A percentile compares a stretch with the other conserved stretches of the same genome.
These are phyloP conservation scores for Trichoderma hamatum DNA, from an alignment of 2,329 filamentous ascomycete species.

Conservation along the genomic window DNA sequence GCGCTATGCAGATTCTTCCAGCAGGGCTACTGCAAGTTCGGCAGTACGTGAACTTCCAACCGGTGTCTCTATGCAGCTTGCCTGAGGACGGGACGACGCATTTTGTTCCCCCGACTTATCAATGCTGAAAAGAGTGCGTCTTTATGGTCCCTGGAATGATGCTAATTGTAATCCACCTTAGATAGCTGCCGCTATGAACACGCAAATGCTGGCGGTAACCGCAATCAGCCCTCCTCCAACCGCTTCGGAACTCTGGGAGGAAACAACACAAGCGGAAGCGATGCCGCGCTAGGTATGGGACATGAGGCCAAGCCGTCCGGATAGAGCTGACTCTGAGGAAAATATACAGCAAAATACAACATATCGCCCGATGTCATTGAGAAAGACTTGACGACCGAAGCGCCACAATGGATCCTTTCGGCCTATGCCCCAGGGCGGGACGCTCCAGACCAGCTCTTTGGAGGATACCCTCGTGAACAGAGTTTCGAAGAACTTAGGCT, in stretches of 20 bases:
- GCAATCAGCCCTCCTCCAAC: slow-evolving; percentile 49
- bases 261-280: slow-evolving; percentile 35
- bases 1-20: slow-evolving; percentile 53
- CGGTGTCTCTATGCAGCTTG: neutral
- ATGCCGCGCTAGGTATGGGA: slow-evolving; percentile 32
- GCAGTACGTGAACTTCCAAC: slow-evolving; percentile 46
- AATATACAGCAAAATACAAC: slow-evolving; percentile 48
- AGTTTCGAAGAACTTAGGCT: slow-evolving; percentile 86
- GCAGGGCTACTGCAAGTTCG: slow-evolving; percentile 56
- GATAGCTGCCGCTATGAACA: slow-evolving; percentile 60
- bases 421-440: slow-evolving; percentile 79
- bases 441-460: slow-evolving; percentile 81
- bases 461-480: slow-evolving; percentile 76
- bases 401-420: slow-evolving; percentile 83
- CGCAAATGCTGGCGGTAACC: slow-evolving; percentile 42
- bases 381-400: slow-evolving; percentile 69
- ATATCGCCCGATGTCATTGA: slow-evolving; percentile 64
- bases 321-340: slow-evolving; percentile 22
- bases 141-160: neutral
- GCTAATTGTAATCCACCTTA: slow-evolving; percentile 34
- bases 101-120: neutral
- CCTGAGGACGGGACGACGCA: neutral
- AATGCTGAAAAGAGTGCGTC: too few relatives aligned
- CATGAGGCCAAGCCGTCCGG: neutral
- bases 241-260: slow-evolving; percentile 58